phyloP scores from a whole-genome alignment of 495 filamentous ascomycete genomes.

The Aspergillus incahuasiensis region DNA sequence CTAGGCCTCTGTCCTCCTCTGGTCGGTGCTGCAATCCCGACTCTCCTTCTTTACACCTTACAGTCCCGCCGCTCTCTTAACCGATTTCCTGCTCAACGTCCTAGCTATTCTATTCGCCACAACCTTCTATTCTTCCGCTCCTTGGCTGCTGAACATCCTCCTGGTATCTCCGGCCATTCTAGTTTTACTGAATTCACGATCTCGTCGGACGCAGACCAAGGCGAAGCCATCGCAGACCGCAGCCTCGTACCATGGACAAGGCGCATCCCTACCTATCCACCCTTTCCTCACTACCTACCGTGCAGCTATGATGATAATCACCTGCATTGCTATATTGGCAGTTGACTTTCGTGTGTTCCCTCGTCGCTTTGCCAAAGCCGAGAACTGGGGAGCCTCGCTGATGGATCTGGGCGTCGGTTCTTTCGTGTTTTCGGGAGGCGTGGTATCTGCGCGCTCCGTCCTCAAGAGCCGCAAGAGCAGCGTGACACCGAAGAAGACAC shows the following conservation, averaged over 20 bases:
- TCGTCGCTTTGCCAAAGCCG: conserved; percentile 91
- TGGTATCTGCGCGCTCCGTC: conserved; percentile 86
- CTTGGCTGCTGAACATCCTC: conserved; percentile 70
- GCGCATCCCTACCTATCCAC: conserved; percentile 63
- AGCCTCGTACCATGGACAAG: conserved; percentile 15
- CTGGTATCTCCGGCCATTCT: conserved; percentile 65
- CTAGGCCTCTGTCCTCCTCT: conserved; percentile 77
- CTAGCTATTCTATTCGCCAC: conserved; percentile 74
- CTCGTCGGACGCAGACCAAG: conserved; percentile 45
- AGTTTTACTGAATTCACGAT: conserved; percentile 49
- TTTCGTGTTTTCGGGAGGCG: conserved; percentile 92
- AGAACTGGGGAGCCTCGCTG: conserved; percentile 95
- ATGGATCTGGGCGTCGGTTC: conserved; percentile 98
- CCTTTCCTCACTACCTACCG: conserved; percentile 90
- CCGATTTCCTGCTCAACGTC: conserved; percentile 86
- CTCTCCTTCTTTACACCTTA: conserved; percentile 79
- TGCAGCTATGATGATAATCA: conserved; percentile 87
- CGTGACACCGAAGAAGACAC: conserved; percentile 29
- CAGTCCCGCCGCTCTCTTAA: conserved; percentile 56
- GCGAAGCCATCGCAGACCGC: conserved; percentile 49
- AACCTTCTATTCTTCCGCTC: conserved; percentile 76
- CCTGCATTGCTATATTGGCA: conserved; percentile 89
- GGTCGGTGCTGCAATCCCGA: conserved; percentile 86
- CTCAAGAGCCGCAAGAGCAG: conserved; percentile 58
- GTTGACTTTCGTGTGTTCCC: conserved; percentile 95